A percentile compares a stretch with the other conserved stretches of the same genome.
Conservation (phyloP, 371 early-diverging fungal genomes). For the Mortierella sp. region DNA sequence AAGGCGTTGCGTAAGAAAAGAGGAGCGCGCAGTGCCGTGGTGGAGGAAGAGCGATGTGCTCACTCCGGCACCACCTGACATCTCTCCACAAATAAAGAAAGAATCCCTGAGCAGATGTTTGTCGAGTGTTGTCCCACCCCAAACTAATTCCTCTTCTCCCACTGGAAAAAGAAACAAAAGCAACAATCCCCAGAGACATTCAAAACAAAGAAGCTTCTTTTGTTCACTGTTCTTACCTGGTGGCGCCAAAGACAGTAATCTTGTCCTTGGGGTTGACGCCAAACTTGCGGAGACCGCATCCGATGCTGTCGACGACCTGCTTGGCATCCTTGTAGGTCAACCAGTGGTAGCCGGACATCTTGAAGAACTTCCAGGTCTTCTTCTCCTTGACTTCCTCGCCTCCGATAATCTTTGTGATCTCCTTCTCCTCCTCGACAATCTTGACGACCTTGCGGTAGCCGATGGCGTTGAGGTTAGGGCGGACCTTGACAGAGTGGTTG, state of each 20-base stretch:
- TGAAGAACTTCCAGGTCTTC: constrained; percentile 88
- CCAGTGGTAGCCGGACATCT: constrained; percentile 79
- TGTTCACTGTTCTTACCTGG: constrained; percentile 65
- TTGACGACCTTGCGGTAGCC: constrained; percentile 78
- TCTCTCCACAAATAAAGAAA: background rate
- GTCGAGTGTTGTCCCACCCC: background rate
- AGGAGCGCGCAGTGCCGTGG: background rate
- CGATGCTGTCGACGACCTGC: constrained; percentile 63
- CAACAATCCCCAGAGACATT: background rate
- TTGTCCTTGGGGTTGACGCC: constrained; percentile 76
- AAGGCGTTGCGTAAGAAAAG: background rate
- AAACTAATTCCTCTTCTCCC: background rate
- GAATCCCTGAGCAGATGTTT: background rate
- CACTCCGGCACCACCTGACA: constrained; percentile 6
- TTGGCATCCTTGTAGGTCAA: constrained; percentile 74
- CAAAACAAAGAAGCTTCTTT: background rate
- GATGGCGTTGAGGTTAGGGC: constrained; percentile 68
- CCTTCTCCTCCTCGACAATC: constrained; percentile 82
- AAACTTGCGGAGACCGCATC: constrained; percentile 76
- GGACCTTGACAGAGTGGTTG: constrained; percentile 62
- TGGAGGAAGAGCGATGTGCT: background rate
- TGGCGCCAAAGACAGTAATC: constrained; percentile 82
- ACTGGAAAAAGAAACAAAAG: background rate
- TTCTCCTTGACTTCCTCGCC: constrained; percentile 75
- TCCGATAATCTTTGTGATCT: constrained; percentile 74